Evolutionary conservation across 1,284 basidiomycete species (phyloP), one percentile per base, ranked within the genome.

Genomic region (Takashimella koratensis): DNA sequence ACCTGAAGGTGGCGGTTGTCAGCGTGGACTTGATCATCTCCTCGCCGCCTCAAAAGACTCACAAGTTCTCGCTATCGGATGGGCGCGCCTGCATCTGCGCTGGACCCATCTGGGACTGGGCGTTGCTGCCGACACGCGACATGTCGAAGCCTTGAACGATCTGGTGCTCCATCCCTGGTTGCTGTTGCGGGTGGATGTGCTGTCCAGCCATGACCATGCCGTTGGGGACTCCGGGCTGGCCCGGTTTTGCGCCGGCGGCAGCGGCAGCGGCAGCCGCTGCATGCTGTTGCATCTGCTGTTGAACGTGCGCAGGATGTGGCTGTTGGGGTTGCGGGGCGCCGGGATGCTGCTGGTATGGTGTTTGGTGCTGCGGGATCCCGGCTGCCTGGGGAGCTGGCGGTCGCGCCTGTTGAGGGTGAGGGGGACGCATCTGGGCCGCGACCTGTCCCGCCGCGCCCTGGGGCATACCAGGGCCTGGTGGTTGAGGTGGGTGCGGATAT

Each of bases 1-100:
- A 54, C 57, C 74, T 76, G 49, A 4, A 23, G 13, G 43, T 49
- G 42, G 46, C 52, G 43, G 16, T 8, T 16, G 46, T 63, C 45
- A 63, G 57, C 47, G 13, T 43, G n/a, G n/a, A n/a, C 22, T 26
- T 16, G 4, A 47, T 8, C 5, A 21, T 12, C 30, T 8, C 30
- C 16, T 36, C 16, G 8, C 30, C 16, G 16, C 8, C 30, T 16
- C 30, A 36, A 36, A 8, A 36, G 30, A 71, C 74, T 67, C 45
- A 74, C 72, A 73, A 54, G 27, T 57, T 53, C 45, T 73, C 72
- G 12, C 63, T 60, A 49, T 69, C 66, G 58, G 62, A 64, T 25
- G 56, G 47, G 30, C 55, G 51, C n/a, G n/a, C n/a, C 30, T 58
- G 59, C 22, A 36, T 36, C 45, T 49, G 49, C 4, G 39, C 45